Conservation (phyloP, 1,284 basidiomycete genomes). For the Peniophora sp. region DNA sequence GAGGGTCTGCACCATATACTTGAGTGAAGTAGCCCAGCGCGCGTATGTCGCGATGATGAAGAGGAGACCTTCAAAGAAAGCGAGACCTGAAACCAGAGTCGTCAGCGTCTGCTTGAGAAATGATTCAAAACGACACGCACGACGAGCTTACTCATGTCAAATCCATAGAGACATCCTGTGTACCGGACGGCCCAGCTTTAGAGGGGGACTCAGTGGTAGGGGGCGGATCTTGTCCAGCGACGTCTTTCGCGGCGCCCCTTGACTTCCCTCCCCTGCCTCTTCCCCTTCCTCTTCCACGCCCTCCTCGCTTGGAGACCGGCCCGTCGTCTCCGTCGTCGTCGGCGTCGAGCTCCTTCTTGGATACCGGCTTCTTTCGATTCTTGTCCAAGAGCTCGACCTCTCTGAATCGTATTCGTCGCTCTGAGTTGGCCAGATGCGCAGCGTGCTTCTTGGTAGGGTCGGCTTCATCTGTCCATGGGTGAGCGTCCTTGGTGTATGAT, state of each 20-base stretch:
- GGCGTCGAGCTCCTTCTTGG: constrained; percentile 2
- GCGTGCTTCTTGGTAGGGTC: constrained; percentile 41
- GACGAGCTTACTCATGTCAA: too few relatives aligned
- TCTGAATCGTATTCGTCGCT: constrained; percentile 56
- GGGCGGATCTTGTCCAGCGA: too few relatives aligned
- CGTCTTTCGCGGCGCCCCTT: background rate
- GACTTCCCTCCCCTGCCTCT: background rate
- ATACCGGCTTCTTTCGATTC: constrained; percentile 4
- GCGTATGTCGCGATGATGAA: too few relatives aligned
- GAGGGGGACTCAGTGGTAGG: too few relatives aligned
- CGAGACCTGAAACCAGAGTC: too few relatives aligned
- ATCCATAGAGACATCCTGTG: too few relatives aligned
- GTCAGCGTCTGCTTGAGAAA: too few relatives aligned
- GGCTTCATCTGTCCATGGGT: constrained; percentile 25
- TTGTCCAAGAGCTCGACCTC: constrained; percentile 49
- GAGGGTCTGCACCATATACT: too few relatives aligned
- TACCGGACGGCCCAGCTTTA: too few relatives aligned
- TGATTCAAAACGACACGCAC: too few relatives aligned
- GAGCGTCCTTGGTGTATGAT: background rate
- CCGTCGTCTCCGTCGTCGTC: background rate
- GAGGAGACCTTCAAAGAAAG: too few relatives aligned
- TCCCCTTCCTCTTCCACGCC: constrained; percentile 1
- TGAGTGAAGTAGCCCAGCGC: too few relatives aligned
- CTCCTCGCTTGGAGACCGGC: background rate
- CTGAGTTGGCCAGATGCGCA: constrained; percentile 46